A percentile compares a stretch with the other conserved stretches of the same genome.
phyloP scores from a whole-genome alignment of 164 flowering plant genomes.

The Umbellularia californica region DNA sequence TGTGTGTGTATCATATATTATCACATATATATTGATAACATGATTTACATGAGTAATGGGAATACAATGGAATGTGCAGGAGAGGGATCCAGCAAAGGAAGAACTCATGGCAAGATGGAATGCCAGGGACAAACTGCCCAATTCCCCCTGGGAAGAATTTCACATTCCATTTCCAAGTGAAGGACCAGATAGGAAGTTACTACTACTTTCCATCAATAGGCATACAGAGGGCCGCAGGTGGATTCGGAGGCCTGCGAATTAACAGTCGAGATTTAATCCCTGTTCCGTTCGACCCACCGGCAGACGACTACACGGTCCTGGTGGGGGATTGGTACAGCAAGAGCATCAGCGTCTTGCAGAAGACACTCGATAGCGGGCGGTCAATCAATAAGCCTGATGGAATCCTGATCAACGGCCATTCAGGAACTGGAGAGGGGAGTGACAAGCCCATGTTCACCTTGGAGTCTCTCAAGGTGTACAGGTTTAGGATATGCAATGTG shows the following conservation, averaged over 20 bases:
- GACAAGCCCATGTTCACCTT: slow-evolving; percentile 28
- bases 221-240: slow-evolving; percentile 34
- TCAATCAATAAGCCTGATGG: slow-evolving; percentile 34
- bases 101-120: slow-evolving; percentile 56
- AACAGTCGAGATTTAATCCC: slow-evolving; percentile 44
- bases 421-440: slow-evolving; percentile 9
- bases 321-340: slow-evolving; percentile 54
- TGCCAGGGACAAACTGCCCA: slow-evolving; percentile 41
- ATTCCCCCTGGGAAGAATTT: slow-evolving; percentile 42
- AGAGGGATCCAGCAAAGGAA: slow-evolving; percentile 48
- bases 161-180: slow-evolving; percentile 49
- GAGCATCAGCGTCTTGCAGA: slow-evolving; percentile 20
- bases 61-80: slow-evolving; percentile 14
- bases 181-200: slow-evolving; percentile 49
- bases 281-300: slow-evolving; percentile 41
- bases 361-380: slow-evolving; percentile 27
- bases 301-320: slow-evolving; percentile 49
- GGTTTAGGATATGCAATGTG: slow-evolving; percentile 42
- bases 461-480: slow-evolving; percentile 41
- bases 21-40: no score
- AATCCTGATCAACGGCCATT: slow-evolving; percentile 36
- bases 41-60: neutral
- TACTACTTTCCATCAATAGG: slow-evolving; percentile 36
- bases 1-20: no score
- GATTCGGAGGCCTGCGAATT: slow-evolving; percentile 35